These are phyloP conservation scores for Flaveria trinervia DNA, from an alignment of 129 eudicot species.

Conservation along the genomic window DNA sequence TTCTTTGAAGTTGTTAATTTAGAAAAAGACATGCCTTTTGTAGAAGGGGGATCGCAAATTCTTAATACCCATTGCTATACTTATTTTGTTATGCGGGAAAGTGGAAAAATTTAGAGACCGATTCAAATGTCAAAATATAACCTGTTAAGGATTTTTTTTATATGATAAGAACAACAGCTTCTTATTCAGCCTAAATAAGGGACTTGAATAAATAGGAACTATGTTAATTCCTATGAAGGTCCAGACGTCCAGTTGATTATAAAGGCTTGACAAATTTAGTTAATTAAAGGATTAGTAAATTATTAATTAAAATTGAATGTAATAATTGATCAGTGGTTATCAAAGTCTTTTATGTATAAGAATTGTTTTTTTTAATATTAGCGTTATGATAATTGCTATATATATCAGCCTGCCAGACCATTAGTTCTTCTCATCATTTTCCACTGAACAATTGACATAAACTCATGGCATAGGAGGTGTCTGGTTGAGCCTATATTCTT, in stretches of 20 bases:
- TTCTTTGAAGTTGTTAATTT: not conserved
- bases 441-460: not conserved
- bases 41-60: not conserved
- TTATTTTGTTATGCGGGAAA: not conserved
- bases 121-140: not conserved
- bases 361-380: not conserved
- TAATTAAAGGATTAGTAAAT: too few species aligned
- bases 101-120: not conserved
- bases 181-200: not conserved
- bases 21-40: not conserved
- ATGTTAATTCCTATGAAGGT: not conserved
- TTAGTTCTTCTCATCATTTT: not conserved
- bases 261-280: not conserved
- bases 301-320: too few species aligned
- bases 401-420: not conserved
- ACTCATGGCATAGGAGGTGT: not conserved
- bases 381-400: not conserved
- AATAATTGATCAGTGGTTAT: not conserved
- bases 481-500: not conserved
- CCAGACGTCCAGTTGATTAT: not conserved
- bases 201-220: not conserved
- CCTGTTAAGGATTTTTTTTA: not conserved
- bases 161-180: not conserved
- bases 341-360: not conserved
- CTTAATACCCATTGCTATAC: not conserved